Evolutionary conservation across 345 rosid genomes (phyloP).

Genomic region (Angophora floribunda): DNA sequence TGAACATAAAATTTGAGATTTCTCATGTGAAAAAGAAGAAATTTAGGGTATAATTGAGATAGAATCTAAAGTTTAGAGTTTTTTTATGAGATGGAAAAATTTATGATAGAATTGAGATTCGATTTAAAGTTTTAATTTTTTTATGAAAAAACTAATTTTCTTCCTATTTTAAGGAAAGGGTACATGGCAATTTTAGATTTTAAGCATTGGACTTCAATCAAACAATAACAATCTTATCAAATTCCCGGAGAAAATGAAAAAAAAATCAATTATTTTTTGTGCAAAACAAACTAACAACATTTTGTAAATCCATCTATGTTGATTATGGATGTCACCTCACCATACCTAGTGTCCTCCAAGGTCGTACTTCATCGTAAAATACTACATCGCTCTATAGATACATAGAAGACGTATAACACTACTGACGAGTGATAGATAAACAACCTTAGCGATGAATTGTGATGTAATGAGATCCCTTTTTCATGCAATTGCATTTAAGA

Average conservation of each 20-base stretch:
- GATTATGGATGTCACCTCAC: not conserved
- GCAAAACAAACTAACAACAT: not conserved
- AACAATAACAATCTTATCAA: not conserved
- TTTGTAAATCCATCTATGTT: not conserved
- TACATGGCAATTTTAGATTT: not conserved
- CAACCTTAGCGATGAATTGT: not conserved
- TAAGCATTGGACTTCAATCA: not conserved
- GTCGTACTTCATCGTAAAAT: not conserved
- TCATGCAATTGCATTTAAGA: not conserved
- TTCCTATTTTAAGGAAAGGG: not conserved
- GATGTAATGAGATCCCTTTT: not conserved
- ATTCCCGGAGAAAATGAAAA: not conserved
- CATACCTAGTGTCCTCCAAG: not conserved
- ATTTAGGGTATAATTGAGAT: no score
- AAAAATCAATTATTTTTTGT: not conserved
- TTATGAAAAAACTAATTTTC: not conserved
- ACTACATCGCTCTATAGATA: not conserved
- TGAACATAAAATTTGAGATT: no score
- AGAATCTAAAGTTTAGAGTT: no score
- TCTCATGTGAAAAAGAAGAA: no score
- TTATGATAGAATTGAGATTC: no score
- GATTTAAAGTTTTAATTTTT: no score
- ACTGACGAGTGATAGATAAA: not conserved
- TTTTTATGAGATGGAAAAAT: no score
- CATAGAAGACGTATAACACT: not conserved